Base-by-base conservation (phyloP, 2,329 filamentous ascomycete genomes). In the Aspergillus thermomutatus region DNA sequence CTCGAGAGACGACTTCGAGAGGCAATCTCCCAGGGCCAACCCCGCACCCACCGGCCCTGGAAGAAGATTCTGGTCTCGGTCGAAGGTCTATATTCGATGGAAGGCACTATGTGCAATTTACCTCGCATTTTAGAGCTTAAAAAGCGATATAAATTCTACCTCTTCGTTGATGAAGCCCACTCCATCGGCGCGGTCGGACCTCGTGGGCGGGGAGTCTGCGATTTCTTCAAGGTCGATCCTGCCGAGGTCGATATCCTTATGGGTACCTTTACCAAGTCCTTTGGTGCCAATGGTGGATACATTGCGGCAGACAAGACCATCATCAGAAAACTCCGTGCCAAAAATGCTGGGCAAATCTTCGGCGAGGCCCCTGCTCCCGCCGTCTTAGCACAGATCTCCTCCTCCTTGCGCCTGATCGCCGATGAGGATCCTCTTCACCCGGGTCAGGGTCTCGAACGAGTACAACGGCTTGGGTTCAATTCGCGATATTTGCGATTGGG, bases 1-100 rank as follows among this genome's bases (percentile, higher is more conserved):
- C 83, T 97, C 17, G 93, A 97, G 77, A 86, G 84, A 60, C 85
- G 89, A 63, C 83, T 97, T 11, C 87, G 93, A 47, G 91, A 97
- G 70, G 88, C 87, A 63, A 97, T 97, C 70, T 91, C 92, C 2
- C 92, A 97, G 76, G 93, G 93, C 41, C 93, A 97, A 74, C 92
- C 92, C 50, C 89, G 93, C 63, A 97, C 92, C 10, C 93, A 97
- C 76, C 88, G 93, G 37, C 93, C 93, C 1, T 97, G 93, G 93
- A 96, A 95, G 82, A 97, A 97, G 85, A 97, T 97, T 60, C 76
- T 97, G 40, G 90, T 97, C 46, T 91, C 92, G 31, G 90, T 97
- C 46, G 93, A 97, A 75, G 93, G 93, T 62, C 82, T 97, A 34
- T 97, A 97, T 80, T 97, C 92, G 0, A 97, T 97, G 93, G 93